Base-by-base conservation (phyloP, 2,329 filamentous ascomycete species). In the Penicillium frequentans region DNA sequence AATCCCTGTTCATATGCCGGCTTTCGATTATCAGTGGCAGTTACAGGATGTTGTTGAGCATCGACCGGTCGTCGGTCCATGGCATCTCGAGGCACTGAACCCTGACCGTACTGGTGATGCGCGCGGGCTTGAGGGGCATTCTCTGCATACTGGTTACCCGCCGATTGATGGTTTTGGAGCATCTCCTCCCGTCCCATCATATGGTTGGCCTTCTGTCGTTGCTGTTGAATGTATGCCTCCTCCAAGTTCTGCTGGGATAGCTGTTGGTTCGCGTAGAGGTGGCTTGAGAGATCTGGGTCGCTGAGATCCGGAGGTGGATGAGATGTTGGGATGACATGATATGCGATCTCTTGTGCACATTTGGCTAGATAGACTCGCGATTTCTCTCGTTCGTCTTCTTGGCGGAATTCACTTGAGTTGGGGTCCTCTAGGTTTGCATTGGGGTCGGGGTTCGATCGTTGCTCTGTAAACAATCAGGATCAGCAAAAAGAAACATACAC, bases 281-380 rank as follows among this genome's bases (percentile, higher is more conserved):
- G 73, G 54, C 74, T 74, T 29, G 76, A 71, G 42, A 78, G 66
- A n/a, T 79, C 74, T 27, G 69, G 71, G 26, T 79, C 77, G 44
- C 69, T 71, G 42, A 78, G 64, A 16, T 86, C 83, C 11, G 84
- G 82, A 21, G 82, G 81, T 49, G 84, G 82, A 63, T 88, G 84
- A 35, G 82, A 79, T 23, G 85, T 82, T n/a, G 86, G 86, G 49
- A 86, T 84, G 33, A 89, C 79, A 59, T 89, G 83, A 66, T 89
- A 89, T 3, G 85, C 84, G 50, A 89, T 84, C 70, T 89, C 86
- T 64, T 88, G 84, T 49, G 87, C 82, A 68, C 86, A 88, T 73
- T 86, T 87, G 55, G 82, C 83, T 31, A 89, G 78, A 65, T 86
- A 88, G 35, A 82, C 75, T 55, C 83, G 82, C 49, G 85, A 87